phyloP scores from a whole-genome alignment of 2,329 filamentous ascomycete genomes.

The Penicillium sumatraense region DNA sequence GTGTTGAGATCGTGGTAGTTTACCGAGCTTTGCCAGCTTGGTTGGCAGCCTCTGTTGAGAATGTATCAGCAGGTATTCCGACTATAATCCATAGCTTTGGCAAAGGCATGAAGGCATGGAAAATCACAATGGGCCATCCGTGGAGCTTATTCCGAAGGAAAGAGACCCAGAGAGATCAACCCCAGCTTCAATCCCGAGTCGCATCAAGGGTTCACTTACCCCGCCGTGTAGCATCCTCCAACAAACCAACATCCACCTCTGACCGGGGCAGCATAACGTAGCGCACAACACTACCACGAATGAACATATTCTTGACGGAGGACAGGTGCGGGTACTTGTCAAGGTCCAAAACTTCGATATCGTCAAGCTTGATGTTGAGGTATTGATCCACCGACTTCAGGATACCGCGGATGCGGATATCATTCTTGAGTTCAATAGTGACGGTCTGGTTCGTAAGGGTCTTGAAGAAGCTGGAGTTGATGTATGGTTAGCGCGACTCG shows the following conservation, averaged over 20 bases:
- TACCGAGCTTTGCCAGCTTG: constrained; percentile 55
- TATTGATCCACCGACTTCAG: constrained; percentile 98
- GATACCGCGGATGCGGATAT: constrained; percentile 93
- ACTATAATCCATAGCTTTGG: no score
- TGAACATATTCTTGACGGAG: constrained; percentile 94
- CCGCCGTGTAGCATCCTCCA: constrained; percentile 90
- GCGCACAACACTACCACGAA: constrained; percentile 87
- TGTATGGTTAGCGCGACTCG: not conserved
- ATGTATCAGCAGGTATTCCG: constrained; percentile 10
- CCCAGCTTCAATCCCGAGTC: not conserved
- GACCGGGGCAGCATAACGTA: constrained; percentile 86
- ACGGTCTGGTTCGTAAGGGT: constrained; percentile 97
- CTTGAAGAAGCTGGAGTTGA: constrained; percentile 82
- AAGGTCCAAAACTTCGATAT: constrained; percentile 90
- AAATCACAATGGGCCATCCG: not conserved
- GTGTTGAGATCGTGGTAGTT: constrained; percentile 26
- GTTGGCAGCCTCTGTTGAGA: constrained; percentile 51
- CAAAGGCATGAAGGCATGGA: not conserved
- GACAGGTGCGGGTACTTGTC: constrained; percentile 91
- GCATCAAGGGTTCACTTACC: constrained; percentile 54
- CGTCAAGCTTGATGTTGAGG: constrained; percentile 98
- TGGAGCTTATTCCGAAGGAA: not conserved
- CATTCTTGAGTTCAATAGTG: constrained; percentile 98
- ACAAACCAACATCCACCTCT: constrained; percentile 80
- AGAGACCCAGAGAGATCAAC: not conserved